Conservation (phyloP, 768 basidiomycete genomes). For the Psilocybe cubensis region DNA sequence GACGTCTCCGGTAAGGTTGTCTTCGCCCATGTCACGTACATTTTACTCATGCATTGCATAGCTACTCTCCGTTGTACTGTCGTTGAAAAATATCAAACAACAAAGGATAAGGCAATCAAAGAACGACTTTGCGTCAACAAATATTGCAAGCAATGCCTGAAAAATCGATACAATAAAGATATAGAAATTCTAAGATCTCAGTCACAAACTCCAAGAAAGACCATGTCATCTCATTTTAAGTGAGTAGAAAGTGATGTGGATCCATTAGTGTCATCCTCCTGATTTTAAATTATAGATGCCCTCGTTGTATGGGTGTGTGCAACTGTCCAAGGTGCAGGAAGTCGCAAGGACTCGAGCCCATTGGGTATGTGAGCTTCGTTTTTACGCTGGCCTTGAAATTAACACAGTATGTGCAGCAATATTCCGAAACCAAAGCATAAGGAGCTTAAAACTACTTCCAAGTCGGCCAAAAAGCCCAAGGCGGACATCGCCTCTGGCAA, state of each 20-base stretch:
- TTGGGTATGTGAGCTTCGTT: conserved; percentile 47
- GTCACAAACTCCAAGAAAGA: conserved; percentile 25
- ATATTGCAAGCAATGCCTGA: conserved; percentile 69
- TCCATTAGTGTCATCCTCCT: background rate
- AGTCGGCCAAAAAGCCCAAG: conserved; percentile 9
- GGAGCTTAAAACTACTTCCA: conserved; percentile 1
- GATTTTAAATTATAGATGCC: conserved; percentile 53
- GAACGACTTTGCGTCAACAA: conserved; percentile 55
- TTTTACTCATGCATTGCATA: background rate
- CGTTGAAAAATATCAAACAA: conserved; percentile 20
- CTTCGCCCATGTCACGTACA: background rate
- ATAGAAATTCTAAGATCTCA: conserved; percentile 40
- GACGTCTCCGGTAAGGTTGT: conserved; percentile 52
- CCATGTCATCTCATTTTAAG: conserved; percentile 53
- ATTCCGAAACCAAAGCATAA: conserved; percentile 16
- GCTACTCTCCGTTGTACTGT: conserved; percentile 39
- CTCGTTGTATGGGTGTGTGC: conserved; percentile 66
- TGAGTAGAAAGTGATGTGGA: conserved; percentile 25
- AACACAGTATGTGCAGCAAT: conserved; percentile 3
- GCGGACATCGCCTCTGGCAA: conserved; percentile 3
- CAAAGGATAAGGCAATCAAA: conserved; percentile 23
- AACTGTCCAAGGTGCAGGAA: conserved; percentile 72
- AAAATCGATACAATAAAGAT: conserved; percentile 66
- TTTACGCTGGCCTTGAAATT: background rate
- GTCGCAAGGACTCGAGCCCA: conserved; percentile 59